Conservation (phyloP, 1,284 basidiomycete species). For the Leccinum angustisporum region DNA sequence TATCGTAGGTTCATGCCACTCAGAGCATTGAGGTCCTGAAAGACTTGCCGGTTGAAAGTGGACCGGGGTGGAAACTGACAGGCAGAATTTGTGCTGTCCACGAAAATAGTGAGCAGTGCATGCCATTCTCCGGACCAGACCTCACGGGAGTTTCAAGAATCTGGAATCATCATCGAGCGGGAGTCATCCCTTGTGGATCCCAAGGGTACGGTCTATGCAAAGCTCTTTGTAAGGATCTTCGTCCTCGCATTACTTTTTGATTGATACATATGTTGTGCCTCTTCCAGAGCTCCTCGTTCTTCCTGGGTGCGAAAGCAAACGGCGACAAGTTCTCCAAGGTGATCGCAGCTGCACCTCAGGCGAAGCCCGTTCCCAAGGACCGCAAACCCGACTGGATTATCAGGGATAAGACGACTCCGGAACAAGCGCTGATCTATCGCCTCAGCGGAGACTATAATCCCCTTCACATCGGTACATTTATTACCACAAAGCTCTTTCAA, state of each 20-base stretch:
- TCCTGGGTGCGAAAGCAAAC: constrained; percentile 72
- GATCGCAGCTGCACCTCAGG: constrained; percentile 66
- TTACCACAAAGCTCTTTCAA: neutral
- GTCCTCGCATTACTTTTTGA: constrained; percentile 5
- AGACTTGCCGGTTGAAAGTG: constrained; percentile 64
- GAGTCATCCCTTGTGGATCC: constrained; percentile 65
- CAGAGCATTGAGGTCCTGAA: constrained; percentile 75
- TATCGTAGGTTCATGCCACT: constrained; percentile 62
- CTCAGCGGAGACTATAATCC: constrained; percentile 86
- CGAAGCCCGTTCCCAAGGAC: constrained; percentile 66
- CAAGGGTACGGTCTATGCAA: constrained; percentile 64
- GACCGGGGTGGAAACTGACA: constrained; percentile 65
- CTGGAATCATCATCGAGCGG: constrained; percentile 70
- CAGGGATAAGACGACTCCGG: constrained; percentile 65
- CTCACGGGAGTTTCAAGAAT: constrained; percentile 45
- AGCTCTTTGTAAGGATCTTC: constrained; percentile 56
- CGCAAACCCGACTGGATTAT: constrained; percentile 69
- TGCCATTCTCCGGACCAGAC: neutral
- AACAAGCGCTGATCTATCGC: constrained; percentile 78
- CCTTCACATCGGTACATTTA: constrained; percentile 68
- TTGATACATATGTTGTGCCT: neutral
- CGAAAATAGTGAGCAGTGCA: constrained; percentile 65
- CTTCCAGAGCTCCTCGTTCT: constrained; percentile 65
- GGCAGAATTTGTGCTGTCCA: constrained; percentile 61
- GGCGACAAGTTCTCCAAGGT: constrained; percentile 67